Conservation (phyloP, 2,329 filamentous ascomycete species). For the Knufia petricola region DNA sequence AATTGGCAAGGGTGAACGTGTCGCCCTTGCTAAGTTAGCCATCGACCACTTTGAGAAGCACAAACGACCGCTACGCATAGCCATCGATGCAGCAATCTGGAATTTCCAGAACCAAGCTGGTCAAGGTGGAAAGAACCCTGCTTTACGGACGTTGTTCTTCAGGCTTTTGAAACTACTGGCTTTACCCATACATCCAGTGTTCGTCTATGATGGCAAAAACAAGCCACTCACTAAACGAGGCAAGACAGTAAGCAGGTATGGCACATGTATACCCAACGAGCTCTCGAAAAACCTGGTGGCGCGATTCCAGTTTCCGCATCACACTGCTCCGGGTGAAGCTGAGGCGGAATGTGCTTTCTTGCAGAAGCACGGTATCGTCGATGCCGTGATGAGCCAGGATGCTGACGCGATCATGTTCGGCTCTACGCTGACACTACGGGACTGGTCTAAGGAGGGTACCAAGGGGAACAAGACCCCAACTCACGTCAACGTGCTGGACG, state of each 20-base stretch:
- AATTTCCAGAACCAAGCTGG: conserved; percentile 86
- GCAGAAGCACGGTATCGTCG: conserved; percentile 71
- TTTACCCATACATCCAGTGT: conserved; percentile 73
- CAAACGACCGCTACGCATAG: conserved; percentile 67
- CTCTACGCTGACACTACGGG: conserved; percentile 65
- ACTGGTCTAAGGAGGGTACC: conserved; percentile 67
- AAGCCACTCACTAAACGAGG: conserved; percentile 84
- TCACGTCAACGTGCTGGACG: conserved; percentile 75
- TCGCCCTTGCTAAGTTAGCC: conserved; percentile 74
- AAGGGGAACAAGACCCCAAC: conserved; percentile 61
- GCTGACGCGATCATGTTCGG: conserved; percentile 98
- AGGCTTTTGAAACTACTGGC: conserved; percentile 68
- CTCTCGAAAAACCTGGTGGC: conserved; percentile 76
- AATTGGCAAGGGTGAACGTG: conserved; percentile 68
- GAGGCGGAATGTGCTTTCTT: conserved; percentile 90
- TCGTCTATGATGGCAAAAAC: conserved; percentile 80
- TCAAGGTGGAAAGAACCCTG: conserved; percentile 78
- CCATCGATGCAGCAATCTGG: conserved; percentile 95
- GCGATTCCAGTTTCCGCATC: conserved; percentile 72
- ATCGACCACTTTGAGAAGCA: conserved; percentile 63
- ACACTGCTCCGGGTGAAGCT: conserved; percentile 86
- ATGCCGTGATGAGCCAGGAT: conserved; percentile 91
- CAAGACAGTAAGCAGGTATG: conserved; percentile 51
- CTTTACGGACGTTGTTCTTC: conserved; percentile 85
- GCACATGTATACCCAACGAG: conserved; percentile 56